Percentiles rank a stretch among this genome's conserved stretches.
Conservation (phyloP, 345 rosid species). For the Arabis hirsuta region DNA sequence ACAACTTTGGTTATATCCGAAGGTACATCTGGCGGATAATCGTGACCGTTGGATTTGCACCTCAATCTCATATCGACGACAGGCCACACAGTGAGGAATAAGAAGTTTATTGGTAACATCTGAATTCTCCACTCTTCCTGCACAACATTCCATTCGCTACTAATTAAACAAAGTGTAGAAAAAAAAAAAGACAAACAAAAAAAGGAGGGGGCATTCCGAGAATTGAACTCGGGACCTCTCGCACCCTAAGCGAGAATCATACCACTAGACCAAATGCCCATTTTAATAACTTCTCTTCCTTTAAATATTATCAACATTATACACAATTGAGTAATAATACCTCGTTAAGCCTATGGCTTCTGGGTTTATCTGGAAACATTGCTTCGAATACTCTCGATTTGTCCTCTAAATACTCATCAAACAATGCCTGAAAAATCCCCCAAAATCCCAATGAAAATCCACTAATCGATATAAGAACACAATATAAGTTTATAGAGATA, state of each 20-base stretch:
- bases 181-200: neutral
- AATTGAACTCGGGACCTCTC: constrained; percentile 86
- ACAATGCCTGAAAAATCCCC: constrained; percentile 58
- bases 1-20: constrained; percentile 62
- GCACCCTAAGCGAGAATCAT: constrained; percentile 94
- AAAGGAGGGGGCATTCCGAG: constrained; percentile 61
- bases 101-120: constrained; percentile 82
- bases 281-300: fast-evolving
- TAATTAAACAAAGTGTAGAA: neutral
- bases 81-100: constrained; percentile 77
- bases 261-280: constrained; percentile 93
- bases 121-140: constrained; percentile 90
- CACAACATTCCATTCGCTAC: neutral
- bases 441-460: neutral
- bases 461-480: too few relatives aligned
- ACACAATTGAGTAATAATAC: constrained; percentile 28
- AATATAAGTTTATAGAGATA: neutral
- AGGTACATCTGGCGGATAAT: constrained; percentile 75
- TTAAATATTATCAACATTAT: neutral
- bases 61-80: constrained; percentile 81
- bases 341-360: constrained; percentile 72
- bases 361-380: constrained; percentile 73
- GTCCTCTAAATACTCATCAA: constrained; percentile 84
- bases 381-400: constrained; percentile 79
- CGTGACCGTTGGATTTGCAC: constrained; percentile 64